phyloP scores from a whole-genome alignment of 1,284 basidiomycete species.

The Irpex sp. region DNA sequence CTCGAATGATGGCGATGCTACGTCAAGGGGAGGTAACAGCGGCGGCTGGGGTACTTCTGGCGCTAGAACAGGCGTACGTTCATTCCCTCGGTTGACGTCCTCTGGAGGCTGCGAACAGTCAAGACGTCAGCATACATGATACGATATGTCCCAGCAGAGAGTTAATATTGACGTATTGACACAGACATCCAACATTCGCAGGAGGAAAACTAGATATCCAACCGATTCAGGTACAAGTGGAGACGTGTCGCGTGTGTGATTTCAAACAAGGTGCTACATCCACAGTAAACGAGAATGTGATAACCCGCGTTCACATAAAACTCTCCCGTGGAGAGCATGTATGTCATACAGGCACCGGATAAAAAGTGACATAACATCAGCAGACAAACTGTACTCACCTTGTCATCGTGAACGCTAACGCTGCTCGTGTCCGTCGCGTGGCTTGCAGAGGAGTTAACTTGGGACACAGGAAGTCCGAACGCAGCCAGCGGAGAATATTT shows the following conservation, averaged over 20 bases:
- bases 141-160: background rate
- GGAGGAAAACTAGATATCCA: background rate
- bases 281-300: background rate
- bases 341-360: background rate
- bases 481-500: constrained; percentile 20
- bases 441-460: constrained; percentile 4
- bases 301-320: background rate
- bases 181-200: background rate
- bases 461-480: constrained; percentile 14
- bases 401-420: constrained; percentile 4
- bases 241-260: background rate
- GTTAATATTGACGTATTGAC: background rate
- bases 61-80: background rate
- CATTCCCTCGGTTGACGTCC: background rate
- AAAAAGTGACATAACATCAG: background rate
- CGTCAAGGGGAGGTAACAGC: background rate
- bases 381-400: constrained; percentile 8
- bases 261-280: background rate
- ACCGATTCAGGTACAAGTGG: background rate
- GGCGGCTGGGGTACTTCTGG: background rate
- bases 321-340: background rate
- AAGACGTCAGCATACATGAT: background rate
- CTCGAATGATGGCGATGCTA: background rate
- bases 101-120: background rate
- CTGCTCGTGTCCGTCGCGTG: constrained; percentile 6